Base-by-base conservation (phyloP, 164 flowering plant species). In the Paratinospora sagittata region DNA sequence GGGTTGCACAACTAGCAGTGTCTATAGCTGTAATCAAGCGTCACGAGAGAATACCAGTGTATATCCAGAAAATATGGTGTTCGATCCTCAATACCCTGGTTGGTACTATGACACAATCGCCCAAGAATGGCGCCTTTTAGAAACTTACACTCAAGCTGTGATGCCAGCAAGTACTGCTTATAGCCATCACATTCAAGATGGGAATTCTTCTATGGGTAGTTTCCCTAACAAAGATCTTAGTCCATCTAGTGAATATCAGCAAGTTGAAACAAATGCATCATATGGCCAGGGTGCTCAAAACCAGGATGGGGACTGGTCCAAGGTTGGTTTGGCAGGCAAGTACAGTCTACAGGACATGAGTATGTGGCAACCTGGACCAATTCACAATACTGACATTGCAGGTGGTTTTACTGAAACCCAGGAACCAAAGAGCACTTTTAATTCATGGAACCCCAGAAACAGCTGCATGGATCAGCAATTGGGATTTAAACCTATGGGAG, bases 1-100 rank as follows among this genome's bases (percentile, higher is more conserved):
- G 65, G 70, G 71, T 66, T 67, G 78, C 43, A 79, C 81, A 14
- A 79, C 85, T n/a, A 82, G 78, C 43, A 82, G 67, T 33, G 77
- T 81, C 26, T 74, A 82, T 41, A 81, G 70, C 47, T 82, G 83
- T 89, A 87, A 75, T 78, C 85, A 84, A 75, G 79, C 60, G 33
- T 76, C 86, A 49, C 87, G 85, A 74, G 88, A 68, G 68, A 82
- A 67, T 74, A 82, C 75, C 10, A 39, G 43, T 69, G 88, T 79
- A 36, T 90, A 88, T 73, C 97, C 97, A 11, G 73, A 85, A 26
- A 87, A 90, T 79, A 92, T 92, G 96, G 77, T 88, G n/a, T 95
- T 95, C 82, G 97, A 92, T 78, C 90, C 96, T 45, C 98, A 90
- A 67, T 91, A 88, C 64, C 98, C 98, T 68, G 97, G 87, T 72